A percentile compares a stretch with the other conserved stretches of the same genome.
Evolutionary conservation across 208 protist species (phyloP).

Genomic region (Trypanosoma mega): DNA sequence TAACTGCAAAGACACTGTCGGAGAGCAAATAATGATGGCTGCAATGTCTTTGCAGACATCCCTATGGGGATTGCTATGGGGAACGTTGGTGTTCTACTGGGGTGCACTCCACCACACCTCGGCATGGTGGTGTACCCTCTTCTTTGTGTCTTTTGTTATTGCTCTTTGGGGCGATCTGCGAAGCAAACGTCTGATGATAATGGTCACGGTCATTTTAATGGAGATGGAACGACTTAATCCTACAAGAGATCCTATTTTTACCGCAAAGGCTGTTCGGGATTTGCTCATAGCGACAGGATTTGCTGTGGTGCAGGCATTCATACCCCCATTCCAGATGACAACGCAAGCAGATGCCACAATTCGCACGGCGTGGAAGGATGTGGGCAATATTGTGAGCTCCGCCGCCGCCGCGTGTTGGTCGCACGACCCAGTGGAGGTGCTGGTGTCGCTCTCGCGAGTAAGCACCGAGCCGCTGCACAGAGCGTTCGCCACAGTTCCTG

Average conservation of each 20-base stretch:
- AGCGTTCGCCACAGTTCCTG: constrained; percentile 20
- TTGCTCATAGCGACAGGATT: constrained; percentile 37
- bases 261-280: constrained; percentile 38
- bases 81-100: constrained; percentile 45
- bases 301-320: constrained; percentile 39
- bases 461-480: constrained; percentile 41
- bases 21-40: constrained; percentile 41
- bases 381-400: constrained; percentile 28
- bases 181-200: constrained; percentile 47
- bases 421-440: constrained; percentile 44
- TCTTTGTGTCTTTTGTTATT: constrained; percentile 35
- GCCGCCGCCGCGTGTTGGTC: constrained; percentile 46
- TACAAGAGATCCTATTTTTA: constrained; percentile 28
- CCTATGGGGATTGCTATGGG: constrained; percentile 37
- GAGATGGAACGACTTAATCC: constrained; percentile 46
- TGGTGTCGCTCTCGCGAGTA: constrained; percentile 30
- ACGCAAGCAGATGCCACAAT: constrained; percentile 37
- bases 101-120: constrained; percentile 32
- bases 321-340: constrained; percentile 35
- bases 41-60: constrained; percentile 26
- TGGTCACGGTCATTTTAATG: constrained; percentile 58
- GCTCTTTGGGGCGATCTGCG: constrained; percentile 53
- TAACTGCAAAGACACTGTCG: constrained; percentile 41
- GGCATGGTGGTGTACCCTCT: constrained; percentile 73
- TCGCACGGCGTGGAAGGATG: constrained; percentile 30